Percentiles rank a stretch among this genome's conserved stretches.
These are phyloP conservation scores for Arachnomyces sp. DNA, from an alignment of 2,329 filamentous ascomycete genomes.

Conservation along the genomic window DNA sequence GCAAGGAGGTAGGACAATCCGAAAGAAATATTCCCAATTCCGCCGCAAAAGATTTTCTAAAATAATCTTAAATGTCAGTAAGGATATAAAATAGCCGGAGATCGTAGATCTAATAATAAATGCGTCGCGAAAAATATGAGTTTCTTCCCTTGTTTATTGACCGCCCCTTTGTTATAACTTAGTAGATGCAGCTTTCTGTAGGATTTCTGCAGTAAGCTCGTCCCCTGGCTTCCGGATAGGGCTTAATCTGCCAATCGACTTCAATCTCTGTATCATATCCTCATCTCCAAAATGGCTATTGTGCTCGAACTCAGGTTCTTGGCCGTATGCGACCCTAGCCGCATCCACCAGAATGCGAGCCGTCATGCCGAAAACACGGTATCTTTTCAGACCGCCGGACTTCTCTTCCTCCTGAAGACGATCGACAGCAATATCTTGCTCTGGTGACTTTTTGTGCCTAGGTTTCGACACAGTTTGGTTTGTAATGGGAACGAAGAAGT, in stretches of 20 bases:
- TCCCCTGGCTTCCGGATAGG: conserved; percentile 46
- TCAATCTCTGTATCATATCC: conserved; percentile 52
- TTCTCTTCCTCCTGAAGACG: conserved; percentile 43
- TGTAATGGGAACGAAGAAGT: conserved; percentile 79
- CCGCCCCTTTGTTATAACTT: conserved; percentile 13
- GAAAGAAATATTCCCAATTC: too few relatives aligned
- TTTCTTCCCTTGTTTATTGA: not conserved
- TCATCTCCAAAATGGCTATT: conserved; percentile 60
- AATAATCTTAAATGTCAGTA: conserved; percentile 3
- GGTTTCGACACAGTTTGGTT: conserved; percentile 63
- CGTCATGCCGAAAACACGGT: conserved; percentile 93
- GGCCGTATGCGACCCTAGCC: conserved; percentile 72
- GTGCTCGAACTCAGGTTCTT: conserved; percentile 77
- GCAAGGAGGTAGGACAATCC: too few relatives aligned
- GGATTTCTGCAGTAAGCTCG: conserved; percentile 44
- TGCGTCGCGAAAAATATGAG: too few relatives aligned
- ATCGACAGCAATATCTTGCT: conserved; percentile 31
- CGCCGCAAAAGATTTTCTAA: conserved; percentile 4
- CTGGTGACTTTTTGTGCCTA: conserved; percentile 27
- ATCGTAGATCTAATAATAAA: not conserved
- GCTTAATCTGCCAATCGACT: conserved; percentile 50
- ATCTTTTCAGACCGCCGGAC: conserved; percentile 47
- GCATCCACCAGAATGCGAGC: conserved; percentile 83
- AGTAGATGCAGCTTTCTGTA: conserved; percentile 45
- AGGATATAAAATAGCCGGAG: conserved; percentile 1